Evolutionary conservation across 164 flowering plant species (phyloP), one percentile per base, ranked within the genome.

Genomic region (Dillenia turbinata): DNA sequence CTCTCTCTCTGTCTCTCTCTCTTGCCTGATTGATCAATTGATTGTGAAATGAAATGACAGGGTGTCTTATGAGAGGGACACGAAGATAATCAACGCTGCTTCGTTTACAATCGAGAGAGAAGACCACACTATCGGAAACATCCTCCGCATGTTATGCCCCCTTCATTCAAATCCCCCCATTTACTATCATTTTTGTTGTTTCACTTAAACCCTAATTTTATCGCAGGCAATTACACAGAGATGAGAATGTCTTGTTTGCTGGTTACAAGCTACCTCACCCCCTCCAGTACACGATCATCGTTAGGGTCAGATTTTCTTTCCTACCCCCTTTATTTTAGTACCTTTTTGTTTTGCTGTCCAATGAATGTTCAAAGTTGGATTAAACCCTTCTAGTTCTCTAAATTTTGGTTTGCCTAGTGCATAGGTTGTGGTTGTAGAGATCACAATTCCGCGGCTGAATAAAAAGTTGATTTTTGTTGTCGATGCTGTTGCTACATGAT

Each of bases 241-340:
- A 94, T 62, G 84, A 79, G 19, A 85, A 89, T 71, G 96, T 94
- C 2, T 75, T 91, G 2, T 94, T 94, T 62, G 93, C 97, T 33
- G 99, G 99, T 1, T 94, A 91, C 88, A 89, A 94, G 86, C 90
- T 94, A 59, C 97, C 99, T 17, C 99, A 94, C 62, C 99, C 97
- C 48, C 92, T 94, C 16, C 90, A 94, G 84, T 94, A 94, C 92
- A 88, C 88, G 67, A 91, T 94, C 65, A 68, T 94, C 17, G 83
- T 91, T 65, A 78, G 99, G 92, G 99, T 91, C 67, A 65, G 96
- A 83, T 3, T 17, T 56, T 46, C 3, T 17, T 5, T 46, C 47
- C 40, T 33, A 33, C 40, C 40, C 14, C 14, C 26, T 24, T 53
- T 64, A 44, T 15, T 9, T 59, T 40, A 24, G 4, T 52, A 4